phyloP scores from a whole-genome alignment of 169 alveolate species.

The Hepatocystis sp. region DNA sequence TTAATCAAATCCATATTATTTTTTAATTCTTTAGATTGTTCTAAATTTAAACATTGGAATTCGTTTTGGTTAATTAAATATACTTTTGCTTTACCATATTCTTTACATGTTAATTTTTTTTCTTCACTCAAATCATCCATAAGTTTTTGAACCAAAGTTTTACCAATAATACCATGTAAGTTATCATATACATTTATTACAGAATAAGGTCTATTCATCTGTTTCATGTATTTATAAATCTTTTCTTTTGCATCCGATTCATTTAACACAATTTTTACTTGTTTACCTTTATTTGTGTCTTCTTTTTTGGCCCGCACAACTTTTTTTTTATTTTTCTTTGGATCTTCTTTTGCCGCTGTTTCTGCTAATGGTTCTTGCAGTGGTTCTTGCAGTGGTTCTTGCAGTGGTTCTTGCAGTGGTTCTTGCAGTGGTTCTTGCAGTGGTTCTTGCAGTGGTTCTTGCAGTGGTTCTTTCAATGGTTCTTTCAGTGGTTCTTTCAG shows the following conservation, averaged over 20 bases:
- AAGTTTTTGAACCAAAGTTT: constrained; percentile 79
- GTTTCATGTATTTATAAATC: constrained; percentile 86
- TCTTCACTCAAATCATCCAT: constrained; percentile 84
- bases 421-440: no score
- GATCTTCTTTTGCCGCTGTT: no score
- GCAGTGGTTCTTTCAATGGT: no score
- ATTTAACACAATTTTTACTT: constrained; percentile 11
- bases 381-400: no score
- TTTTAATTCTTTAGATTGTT: constrained; percentile 38
- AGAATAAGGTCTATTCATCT: constrained; percentile 86
- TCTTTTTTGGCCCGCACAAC: not conserved
- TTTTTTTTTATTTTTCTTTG: constrained; percentile 3
- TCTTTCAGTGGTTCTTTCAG: no score
- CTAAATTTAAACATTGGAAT: constrained; percentile 45
- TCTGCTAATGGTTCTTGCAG: no score
- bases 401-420: no score
- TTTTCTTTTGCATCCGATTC: constrained; percentile 77
- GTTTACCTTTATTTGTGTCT: constrained; percentile 17
- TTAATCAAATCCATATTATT: constrained; percentile 27
- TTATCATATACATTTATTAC: constrained; percentile 86
- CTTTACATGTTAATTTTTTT: constrained; percentile 84
- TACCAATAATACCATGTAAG: constrained; percentile 81
- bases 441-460: no score
- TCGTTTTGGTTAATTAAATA: constrained; percentile 85
- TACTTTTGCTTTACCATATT: constrained; percentile 89